Evolutionary conservation across 164 flowering plant species (phyloP).

Genomic region (Stephania cephalantha): DNA sequence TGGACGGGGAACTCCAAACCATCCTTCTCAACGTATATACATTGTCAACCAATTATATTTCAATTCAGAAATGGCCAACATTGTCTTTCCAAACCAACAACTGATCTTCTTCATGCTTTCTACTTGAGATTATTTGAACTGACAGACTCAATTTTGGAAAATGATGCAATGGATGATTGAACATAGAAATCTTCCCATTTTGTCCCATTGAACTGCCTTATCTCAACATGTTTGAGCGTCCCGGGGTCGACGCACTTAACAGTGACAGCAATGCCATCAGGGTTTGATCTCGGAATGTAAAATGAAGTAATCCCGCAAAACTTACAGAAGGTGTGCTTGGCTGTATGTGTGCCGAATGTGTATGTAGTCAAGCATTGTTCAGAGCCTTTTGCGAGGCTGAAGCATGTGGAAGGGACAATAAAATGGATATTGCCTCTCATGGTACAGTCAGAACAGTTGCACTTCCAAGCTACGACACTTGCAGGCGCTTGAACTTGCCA

Average conservation of each 20-base stretch:
- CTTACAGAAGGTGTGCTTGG: constrained; percentile 86
- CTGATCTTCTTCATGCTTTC: neutral
- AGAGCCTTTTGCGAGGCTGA: constrained; percentile 58
- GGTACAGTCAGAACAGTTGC: constrained; percentile 74
- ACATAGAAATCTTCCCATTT: constrained; percentile 63
- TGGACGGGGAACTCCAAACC: neutral
- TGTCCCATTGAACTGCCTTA: constrained; percentile 54
- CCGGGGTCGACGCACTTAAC: constrained; percentile 65
- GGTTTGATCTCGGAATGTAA: constrained; percentile 70
- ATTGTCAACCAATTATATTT: neutral
- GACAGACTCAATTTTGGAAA: constrained; percentile 27
- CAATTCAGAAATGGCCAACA: neutral
- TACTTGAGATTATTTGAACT: neutral
- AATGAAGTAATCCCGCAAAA: constrained; percentile 90
- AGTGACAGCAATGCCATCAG: constrained; percentile 72
- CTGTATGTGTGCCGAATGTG: constrained; percentile 81
- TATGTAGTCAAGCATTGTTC: constrained; percentile 60
- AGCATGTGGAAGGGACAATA: constrained; percentile 54
- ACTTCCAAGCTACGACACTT: constrained; percentile 63
- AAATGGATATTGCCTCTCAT: constrained; percentile 83
- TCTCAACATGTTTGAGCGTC: constrained; percentile 63
- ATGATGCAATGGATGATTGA: constrained; percentile 45
- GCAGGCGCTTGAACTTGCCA: constrained; percentile 63
- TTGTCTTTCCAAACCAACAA: neutral
- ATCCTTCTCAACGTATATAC: neutral